phyloP scores from a whole-genome alignment of 2,329 filamentous ascomycete species.

The Trichocomaceae sp. region DNA sequence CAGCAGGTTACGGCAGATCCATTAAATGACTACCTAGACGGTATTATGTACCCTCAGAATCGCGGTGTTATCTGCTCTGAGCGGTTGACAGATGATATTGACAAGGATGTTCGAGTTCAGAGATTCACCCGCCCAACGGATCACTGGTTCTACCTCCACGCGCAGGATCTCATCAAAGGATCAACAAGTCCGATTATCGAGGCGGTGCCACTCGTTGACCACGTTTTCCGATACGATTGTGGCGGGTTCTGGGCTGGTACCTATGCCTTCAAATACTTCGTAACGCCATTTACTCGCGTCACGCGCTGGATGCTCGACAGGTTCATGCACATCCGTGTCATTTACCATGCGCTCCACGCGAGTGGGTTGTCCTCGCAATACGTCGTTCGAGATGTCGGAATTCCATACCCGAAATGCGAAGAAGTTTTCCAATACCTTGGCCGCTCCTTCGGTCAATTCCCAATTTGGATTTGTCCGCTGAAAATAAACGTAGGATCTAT shows the following conservation, averaged over 20 bases:
- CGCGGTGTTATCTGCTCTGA: conserved; percentile 49
- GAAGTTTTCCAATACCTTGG: not conserved
- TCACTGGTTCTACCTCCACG: conserved; percentile 63
- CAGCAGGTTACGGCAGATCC: conserved; percentile 37
- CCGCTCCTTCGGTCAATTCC: not conserved
- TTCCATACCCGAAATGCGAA: not conserved
- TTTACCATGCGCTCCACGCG: conserved; percentile 57
- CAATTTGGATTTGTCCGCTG: not conserved
- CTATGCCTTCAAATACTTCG: conserved; percentile 56
- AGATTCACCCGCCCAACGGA: conserved; percentile 54
- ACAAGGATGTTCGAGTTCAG: conserved; percentile 24
- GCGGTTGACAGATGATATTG: conserved; percentile 35
- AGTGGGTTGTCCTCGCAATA: conserved; percentile 50
- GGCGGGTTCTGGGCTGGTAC: conserved; percentile 59
- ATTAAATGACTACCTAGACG: conserved; percentile 47
- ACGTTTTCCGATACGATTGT: conserved; percentile 48
- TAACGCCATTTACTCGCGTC: conserved; percentile 52
- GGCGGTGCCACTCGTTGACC: conserved; percentile 38
- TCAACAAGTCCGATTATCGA: conserved; percentile 36
- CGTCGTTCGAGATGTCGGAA: not conserved
- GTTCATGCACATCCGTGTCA: conserved; percentile 54
- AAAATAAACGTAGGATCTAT: not conserved
- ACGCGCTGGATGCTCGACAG: conserved; percentile 54
- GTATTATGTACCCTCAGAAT: not conserved
- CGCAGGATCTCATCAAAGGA: conserved; percentile 31